phyloP scores from a whole-genome alignment of 208 protist genomes.

The Crithidia thermophila region DNA sequence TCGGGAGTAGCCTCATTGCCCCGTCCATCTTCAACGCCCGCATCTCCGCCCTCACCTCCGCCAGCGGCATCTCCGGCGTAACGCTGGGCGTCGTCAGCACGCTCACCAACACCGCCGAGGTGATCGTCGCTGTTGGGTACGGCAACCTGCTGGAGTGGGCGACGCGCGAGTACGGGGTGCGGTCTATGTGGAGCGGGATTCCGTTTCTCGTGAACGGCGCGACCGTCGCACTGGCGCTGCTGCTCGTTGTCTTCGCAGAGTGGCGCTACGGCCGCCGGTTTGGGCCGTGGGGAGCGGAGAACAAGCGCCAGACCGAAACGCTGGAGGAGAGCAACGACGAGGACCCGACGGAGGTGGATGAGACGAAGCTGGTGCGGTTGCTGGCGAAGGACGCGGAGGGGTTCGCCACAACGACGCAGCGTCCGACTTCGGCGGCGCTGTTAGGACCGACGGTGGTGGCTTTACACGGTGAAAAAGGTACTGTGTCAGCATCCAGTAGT shows the following conservation, averaged over 20 bases:
- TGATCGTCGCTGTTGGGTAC: conserved; percentile 34
- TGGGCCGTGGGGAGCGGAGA: conserved; percentile 6
- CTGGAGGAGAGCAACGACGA: background rate
- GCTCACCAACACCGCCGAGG: conserved; percentile 42
- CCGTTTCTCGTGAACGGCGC: conserved; percentile 43
- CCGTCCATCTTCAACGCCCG: conserved; percentile 39
- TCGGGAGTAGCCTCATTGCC: conserved; percentile 28
- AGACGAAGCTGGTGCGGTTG: background rate
- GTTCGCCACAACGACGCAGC: background rate
- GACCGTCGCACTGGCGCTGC: conserved; percentile 18
- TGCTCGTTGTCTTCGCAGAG: conserved; percentile 44
- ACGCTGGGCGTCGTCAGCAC: conserved; percentile 42
- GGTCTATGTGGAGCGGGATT: conserved; percentile 34
- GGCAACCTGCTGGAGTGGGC: conserved; percentile 44
- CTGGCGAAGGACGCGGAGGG: background rate
- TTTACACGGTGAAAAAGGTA: background rate
- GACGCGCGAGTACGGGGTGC: conserved; percentile 13
- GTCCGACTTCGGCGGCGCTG: background rate
- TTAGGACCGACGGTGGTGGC: background rate
- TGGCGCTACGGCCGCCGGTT: conserved; percentile 28
- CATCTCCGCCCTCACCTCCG: conserved; percentile 34
- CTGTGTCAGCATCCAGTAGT: too few relatives aligned
- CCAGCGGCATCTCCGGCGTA: conserved; percentile 34
- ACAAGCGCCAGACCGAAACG: background rate
- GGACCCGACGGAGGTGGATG: background rate